Evolutionary conservation across 2,329 filamentous ascomycete genomes (phyloP), one percentile per base, ranked within the genome.

Genomic region (Scedosporium dehoogii): DNA sequence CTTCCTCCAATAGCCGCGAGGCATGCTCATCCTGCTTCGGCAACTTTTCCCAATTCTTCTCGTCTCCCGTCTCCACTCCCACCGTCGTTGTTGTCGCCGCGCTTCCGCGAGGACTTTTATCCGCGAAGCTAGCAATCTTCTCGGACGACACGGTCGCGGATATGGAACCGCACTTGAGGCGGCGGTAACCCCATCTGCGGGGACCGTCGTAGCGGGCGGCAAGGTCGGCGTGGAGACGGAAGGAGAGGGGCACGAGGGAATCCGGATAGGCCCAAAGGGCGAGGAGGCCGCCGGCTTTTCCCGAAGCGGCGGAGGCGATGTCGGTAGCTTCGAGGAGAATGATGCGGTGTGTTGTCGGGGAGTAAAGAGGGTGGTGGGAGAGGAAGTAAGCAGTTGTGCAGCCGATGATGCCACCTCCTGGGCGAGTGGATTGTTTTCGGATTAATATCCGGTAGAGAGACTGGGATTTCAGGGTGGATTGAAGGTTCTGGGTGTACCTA

Each of bases 351-450:
- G 84, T 83, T 23, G 82, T 75, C 51, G 87, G 85, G 72, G 94
- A 82, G 77, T 90, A 97, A 33, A 83, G 86, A 29, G 90, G 86
- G 73, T 97, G 92, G 66, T 90, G 87, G 2, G 92, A 94, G 53
- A 97, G 80, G 71, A 87, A 97, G 75, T 97, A 97, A 63, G 93
- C 92, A 4, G 90, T 92, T 59, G 91, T 94, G 73, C 86, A 89
- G 70, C 94, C 94, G 69, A 97, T 96, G 66, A 97, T 92, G 68
- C 93, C 93, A 68, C 92, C 93, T 68, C 93, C 92, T 91, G 64
- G 2, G 62, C 25, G 6, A 23, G 61, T 59, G 56, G 38, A 9
- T 38, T 38, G 33, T 14, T 38, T 38, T 38, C 10, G 33, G 33
- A 38, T 38, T 38, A 38, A 38, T 38, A 14, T 38, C 10, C 33